A percentile compares a stretch with the other conserved stretches of the same genome.
phyloP scores from a whole-genome alignment of 2,329 filamentous ascomycete genomes.

The Drechslerella coelobrocha region DNA sequence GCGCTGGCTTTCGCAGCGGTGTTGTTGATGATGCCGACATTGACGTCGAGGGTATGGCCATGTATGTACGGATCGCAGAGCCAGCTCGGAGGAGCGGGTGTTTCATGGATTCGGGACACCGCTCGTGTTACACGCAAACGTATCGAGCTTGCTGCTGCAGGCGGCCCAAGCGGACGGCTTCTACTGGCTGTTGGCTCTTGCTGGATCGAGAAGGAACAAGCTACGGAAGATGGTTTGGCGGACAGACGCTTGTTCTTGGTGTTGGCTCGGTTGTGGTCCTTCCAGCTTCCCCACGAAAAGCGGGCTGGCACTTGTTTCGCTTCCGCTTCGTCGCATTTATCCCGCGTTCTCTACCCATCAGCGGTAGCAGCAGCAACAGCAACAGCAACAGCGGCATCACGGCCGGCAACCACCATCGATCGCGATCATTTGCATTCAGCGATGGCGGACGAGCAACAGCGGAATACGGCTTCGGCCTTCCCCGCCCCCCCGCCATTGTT shows the following conservation, averaged over 20 bases:
- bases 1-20: slow-evolving; percentile 22
- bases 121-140: neutral
- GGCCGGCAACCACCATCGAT: neutral
- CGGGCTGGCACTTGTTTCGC: too few relatives aligned
- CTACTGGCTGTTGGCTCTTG: neutral
- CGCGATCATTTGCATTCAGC: neutral
- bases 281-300: neutral
- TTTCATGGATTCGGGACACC: slow-evolving; percentile 12
- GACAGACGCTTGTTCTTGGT: neutral
- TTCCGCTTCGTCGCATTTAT: too few relatives aligned
- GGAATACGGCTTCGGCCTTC: slow-evolving; percentile 68
- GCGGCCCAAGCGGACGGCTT: neutral
- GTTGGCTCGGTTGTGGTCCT: neutral
- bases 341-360: too few relatives aligned
- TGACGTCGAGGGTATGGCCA: slow-evolving; percentile 20
- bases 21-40: neutral
- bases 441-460: slow-evolving; percentile 54
- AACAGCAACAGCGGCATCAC: too few relatives aligned
- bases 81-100: slow-evolving; percentile 30
- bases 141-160: too few relatives aligned
- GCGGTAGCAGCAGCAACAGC: too few relatives aligned
- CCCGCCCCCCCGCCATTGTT: slow-evolving; percentile 90
- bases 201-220: slow-evolving; percentile 6
- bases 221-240: neutral
- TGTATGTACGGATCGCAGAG: slow-evolving; percentile 33